Evolutionary conservation across 2,329 filamentous ascomycete genomes (phyloP), one percentile per base, ranked within the genome.

Genomic region (Penicillium sp.): DNA sequence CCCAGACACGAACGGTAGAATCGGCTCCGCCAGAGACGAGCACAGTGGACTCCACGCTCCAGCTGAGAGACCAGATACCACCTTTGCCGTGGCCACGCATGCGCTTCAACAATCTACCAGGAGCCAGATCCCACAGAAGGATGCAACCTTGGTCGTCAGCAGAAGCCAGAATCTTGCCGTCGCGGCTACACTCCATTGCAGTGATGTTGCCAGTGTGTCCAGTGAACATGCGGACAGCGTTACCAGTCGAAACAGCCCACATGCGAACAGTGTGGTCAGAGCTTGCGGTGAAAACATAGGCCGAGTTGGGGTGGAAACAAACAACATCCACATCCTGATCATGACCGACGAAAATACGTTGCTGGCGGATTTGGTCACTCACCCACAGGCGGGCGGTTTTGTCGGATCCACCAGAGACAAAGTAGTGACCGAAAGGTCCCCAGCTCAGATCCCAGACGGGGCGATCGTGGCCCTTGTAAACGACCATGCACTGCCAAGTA

Each of bases 401-500:
- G 73, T 99, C 94, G 72, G 91, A 90, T 8, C 90, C 91, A 34
- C 85, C 89, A 7, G 89, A 92, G 35, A 90, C 81, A 69, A 99
- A 99, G 76, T 99, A 99, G 74, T 97, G 92, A 0, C 94, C 94
- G 53, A 91, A 92, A 0, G 94, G 94, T 4, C 91, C 88, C 89
- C 93, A 99, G 11, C 86, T 82, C 6, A 96, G 81, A 62, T 93
- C 88, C 83, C 91, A 94, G 5, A 97, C 87, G 0, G 94, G 92
- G 2, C 89, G 89, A 61, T 92, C 89, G 67, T 97, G 94, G 2
- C 90, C 91, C 68, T 93, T 95, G 79, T 97, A 99, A 11, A 96
- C 85, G 48, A 95, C 94, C 47, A 97, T 81, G 63, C 91, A 96
- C n/a, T 88, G 84, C 87, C 90, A 97, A 14, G 89, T 85, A 63